Percentiles rank a stretch among this genome's conserved stretches.
Conservation (phyloP, 2,329 filamentous ascomycete genomes). For the Fusarium sp. region DNA sequence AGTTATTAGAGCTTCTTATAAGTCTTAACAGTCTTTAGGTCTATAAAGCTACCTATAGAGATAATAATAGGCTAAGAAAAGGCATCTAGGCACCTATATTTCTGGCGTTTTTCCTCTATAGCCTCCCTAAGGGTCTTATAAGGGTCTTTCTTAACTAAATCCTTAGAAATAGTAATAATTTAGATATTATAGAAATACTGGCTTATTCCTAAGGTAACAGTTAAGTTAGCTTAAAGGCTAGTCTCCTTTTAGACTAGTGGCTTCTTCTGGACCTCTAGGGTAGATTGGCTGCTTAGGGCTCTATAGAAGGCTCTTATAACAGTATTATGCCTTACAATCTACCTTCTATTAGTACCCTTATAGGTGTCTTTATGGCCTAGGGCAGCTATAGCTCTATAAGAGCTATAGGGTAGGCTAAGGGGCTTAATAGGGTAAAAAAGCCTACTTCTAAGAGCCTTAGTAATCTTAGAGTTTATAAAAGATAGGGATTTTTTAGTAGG, state of each 20-base stretch:
- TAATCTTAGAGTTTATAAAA: neutral
- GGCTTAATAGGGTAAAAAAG: neutral
- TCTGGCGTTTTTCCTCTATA: neutral
- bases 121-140: neutral
- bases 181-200: neutral
- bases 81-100: constrained; percentile 3
- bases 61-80: neutral
- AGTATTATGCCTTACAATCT: neutral
- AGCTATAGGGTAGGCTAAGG: neutral
- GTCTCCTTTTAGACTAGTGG: neutral
- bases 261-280: neutral
- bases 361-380: neutral
- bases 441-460: neutral
- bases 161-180: neutral
- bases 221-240: neutral
- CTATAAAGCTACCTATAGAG: neutral
- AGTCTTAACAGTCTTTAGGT: neutral
- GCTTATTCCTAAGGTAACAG: neutral
- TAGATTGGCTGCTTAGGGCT: neutral
- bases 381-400: neutral
- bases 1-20: neutral
- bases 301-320: neutral
- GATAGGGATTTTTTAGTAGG: neutral
- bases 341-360: neutral
- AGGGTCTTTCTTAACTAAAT: neutral